These are phyloP conservation scores for Elsinoe perseae DNA, from an alignment of 2,329 filamentous ascomycete species.

Conservation along the genomic window DNA sequence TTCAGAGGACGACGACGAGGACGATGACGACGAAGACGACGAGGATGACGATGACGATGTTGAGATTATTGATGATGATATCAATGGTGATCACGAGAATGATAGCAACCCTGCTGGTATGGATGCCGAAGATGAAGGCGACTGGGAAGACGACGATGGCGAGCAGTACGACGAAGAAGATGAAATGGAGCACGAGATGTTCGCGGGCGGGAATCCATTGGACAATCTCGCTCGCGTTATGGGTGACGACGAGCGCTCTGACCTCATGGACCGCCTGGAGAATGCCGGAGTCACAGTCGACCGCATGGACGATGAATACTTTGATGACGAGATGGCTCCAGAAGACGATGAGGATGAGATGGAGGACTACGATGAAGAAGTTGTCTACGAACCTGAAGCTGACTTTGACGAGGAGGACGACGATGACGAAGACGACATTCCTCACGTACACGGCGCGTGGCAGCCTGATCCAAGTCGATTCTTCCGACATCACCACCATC, in stretches of 20 bases:
- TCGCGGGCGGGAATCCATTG: slow-evolving; percentile 34
- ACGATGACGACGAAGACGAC: slow-evolving; percentile 54
- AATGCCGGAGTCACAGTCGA: slow-evolving; percentile 35
- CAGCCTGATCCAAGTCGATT: slow-evolving; percentile 37
- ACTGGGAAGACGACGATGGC: slow-evolving; percentile 37
- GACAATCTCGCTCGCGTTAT: slow-evolving; percentile 22
- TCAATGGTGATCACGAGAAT: slow-evolving; percentile 42
- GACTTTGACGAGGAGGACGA: slow-evolving; percentile 33
- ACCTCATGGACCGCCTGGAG: slow-evolving; percentile 34
- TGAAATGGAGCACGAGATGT: slow-evolving; percentile 40
- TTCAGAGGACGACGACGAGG: slow-evolving; percentile 49
- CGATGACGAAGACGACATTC: slow-evolving; percentile 27
- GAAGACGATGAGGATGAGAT: slow-evolving; percentile 44
- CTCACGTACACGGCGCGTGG: slow-evolving; percentile 40
- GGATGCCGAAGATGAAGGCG: slow-evolving; percentile 37
- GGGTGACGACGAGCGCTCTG: slow-evolving; percentile 30
- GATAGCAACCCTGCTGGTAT: slow-evolving; percentile 42
- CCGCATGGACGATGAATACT: slow-evolving; percentile 42
- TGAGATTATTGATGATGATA: slow-evolving; percentile 38
- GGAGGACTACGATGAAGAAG: slow-evolving; percentile 59
- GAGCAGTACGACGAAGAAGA: slow-evolving; percentile 48
- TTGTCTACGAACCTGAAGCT: slow-evolving; percentile 48
- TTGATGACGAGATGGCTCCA: slow-evolving; percentile 52
- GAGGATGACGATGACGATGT: slow-evolving; percentile 47
- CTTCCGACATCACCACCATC: slow-evolving; percentile 36